Evolutionary conservation across 129 eudicot species (phyloP).

Genomic region (Scalesia atractyloides): DNA sequence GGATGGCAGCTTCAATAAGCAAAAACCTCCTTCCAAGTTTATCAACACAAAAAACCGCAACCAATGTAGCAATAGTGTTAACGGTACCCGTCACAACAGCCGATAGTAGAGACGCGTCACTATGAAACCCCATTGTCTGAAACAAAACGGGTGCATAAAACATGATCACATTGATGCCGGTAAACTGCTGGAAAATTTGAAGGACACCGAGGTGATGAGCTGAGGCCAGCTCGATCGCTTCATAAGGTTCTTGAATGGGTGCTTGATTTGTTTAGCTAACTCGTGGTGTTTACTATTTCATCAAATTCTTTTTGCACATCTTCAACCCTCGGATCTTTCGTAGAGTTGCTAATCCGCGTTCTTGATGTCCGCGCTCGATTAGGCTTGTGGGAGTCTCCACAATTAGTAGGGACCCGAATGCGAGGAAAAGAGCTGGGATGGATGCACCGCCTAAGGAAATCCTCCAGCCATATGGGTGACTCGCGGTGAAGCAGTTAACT

Average conservation of each 20-base stretch:
- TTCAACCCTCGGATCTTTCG: slow-evolving; percentile 44
- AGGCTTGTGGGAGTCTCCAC: slow-evolving; percentile 68
- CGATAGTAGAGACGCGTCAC: slow-evolving; percentile 55
- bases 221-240: slow-evolving; percentile 46
- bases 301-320: slow-evolving; percentile 56
- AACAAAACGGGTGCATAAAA: slow-evolving; percentile 73
- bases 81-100: slow-evolving; percentile 55
- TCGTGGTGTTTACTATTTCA: slow-evolving; percentile 44
- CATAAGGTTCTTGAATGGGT: slow-evolving; percentile 55
- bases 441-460: slow-evolving; percentile 68
- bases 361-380: slow-evolving; percentile 45
- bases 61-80: slow-evolving; percentile 42
- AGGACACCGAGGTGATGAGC: slow-evolving; percentile 38
- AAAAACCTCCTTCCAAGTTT: slow-evolving; percentile 54
- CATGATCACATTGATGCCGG: slow-evolving; percentile 75
- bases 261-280: slow-evolving; percentile 39
- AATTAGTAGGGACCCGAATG: slow-evolving; percentile 49
- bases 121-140: slow-evolving; percentile 65
- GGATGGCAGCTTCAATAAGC: slow-evolving; percentile 62
- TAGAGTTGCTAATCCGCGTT: slow-evolving; percentile 38
- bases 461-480: slow-evolving; percentile 56
- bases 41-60: slow-evolving; percentile 56
- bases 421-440: slow-evolving; percentile 60
- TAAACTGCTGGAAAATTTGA: slow-evolving; percentile 67
- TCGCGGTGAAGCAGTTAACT: slow-evolving; percentile 47